Percentiles rank a stretch among this genome's conserved stretches.
These are phyloP conservation scores for Tricladium varicosporioides DNA, from an alignment of 2,329 filamentous ascomycete species.

Conservation along the genomic window DNA sequence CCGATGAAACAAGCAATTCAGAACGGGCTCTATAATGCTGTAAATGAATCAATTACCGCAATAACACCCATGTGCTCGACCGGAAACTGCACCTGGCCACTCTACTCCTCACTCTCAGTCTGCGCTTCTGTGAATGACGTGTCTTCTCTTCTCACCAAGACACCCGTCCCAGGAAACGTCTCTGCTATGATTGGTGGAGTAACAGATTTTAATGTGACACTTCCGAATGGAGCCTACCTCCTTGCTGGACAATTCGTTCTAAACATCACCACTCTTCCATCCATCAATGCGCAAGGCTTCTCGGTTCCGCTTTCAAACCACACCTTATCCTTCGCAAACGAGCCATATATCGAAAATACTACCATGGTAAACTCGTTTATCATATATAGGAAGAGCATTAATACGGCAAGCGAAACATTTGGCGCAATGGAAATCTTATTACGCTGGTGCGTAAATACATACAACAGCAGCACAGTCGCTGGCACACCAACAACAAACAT, in stretches of 20 bases:
- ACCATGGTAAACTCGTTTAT: conserved; percentile 9
- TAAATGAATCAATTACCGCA: neutral
- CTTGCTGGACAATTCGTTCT: neutral
- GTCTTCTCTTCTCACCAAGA: conserved; percentile 4
- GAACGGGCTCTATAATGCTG: neutral
- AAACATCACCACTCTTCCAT: conserved; percentile 6
- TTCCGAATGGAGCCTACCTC: conserved; percentile 1
- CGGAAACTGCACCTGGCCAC: conserved; percentile 34
- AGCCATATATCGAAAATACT: neutral
- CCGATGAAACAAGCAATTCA: conserved; percentile 8
- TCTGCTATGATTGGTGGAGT: neutral
- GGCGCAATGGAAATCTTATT: conserved; percentile 11
- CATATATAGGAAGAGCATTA: conserved; percentile 4
- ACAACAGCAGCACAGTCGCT: conserved; percentile 1
- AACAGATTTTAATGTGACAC: conserved; percentile 2
- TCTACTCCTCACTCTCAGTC: conserved; percentile 34
- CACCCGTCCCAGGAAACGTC: neutral
- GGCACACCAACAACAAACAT: neutral
- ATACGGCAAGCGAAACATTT: neutral
- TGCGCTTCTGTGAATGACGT: conserved; percentile 21
- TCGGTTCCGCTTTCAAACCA: neutral
- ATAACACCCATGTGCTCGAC: conserved; percentile 27
- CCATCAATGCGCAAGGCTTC: neutral
- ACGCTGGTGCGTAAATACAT: conserved; percentile 14
- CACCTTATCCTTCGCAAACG: conserved; percentile 5